Conservation (phyloP, 140 eudicot genomes). For the Stevia rebaudiana region DNA sequence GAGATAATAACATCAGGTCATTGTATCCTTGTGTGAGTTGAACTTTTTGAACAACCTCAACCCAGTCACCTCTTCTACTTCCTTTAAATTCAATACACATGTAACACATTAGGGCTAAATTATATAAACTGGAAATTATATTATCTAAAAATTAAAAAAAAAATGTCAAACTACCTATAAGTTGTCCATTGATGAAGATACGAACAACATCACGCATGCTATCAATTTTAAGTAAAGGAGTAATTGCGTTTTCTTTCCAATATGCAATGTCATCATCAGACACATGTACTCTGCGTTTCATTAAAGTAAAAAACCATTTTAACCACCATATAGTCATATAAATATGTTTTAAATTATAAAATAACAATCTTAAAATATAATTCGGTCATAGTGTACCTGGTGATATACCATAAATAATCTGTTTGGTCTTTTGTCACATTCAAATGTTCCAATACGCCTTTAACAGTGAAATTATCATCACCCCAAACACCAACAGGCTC, state of each 20-base stretch:
- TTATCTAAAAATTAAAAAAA: not conserved
- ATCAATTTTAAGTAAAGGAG: constrained; percentile 64
- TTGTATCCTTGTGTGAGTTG: constrained; percentile 67
- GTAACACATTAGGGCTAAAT: constrained; percentile 11
- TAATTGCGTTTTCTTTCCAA: constrained; percentile 57
- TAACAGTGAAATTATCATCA: constrained; percentile 52
- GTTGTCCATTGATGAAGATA: constrained; percentile 69
- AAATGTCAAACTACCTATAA: constrained; percentile 41
- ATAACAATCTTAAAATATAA: constrained; percentile 1
- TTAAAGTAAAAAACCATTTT: too few species aligned
- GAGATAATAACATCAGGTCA: constrained; percentile 61
- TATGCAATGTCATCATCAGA: constrained; percentile 62
- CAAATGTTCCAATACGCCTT: constrained; percentile 82
- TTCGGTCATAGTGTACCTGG: too few species aligned
- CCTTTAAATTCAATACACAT: constrained; percentile 40
- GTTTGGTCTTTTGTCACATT: constrained; percentile 83
- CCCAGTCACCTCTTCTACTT: constrained; percentile 74
- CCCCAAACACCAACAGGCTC: constrained; percentile 89
- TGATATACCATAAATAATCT: constrained; percentile 89
- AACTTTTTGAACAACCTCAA: constrained; percentile 60
- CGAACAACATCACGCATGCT: constrained; percentile 92
- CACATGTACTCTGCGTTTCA: constrained; percentile 58
- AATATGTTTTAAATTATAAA: not conserved
- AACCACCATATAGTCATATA: too few species aligned
- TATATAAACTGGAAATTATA: too few species aligned